Evolutionary conservation across 768 basidiomycete species (phyloP).

Genomic region (Collybia mongolica): DNA sequence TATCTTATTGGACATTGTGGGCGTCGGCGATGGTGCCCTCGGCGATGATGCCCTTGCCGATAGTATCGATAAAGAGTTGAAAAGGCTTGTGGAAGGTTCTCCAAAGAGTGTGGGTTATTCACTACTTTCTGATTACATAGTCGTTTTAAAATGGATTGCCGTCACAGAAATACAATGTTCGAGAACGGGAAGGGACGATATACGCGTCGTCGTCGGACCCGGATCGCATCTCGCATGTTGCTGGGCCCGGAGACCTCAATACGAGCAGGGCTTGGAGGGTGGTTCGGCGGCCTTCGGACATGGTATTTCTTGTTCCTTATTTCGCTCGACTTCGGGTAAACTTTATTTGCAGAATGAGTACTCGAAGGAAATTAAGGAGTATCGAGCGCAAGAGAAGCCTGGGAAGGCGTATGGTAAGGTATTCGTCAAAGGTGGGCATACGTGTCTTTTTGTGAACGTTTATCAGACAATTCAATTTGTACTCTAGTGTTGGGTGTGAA

Average conservation of each 20-base stretch:
- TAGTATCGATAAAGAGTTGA: constrained; percentile 73
- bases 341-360: constrained; percentile 79
- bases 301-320: constrained; percentile 52
- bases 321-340: constrained; percentile 8
- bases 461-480: constrained; percentile 1
- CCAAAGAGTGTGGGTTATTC: constrained; percentile 34
- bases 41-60: constrained; percentile 60
- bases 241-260: constrained; percentile 80
- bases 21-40: constrained; percentile 20
- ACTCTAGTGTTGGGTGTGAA: constrained; percentile 72
- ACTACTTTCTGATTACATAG: constrained; percentile 3
- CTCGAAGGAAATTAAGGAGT: constrained; percentile 85
- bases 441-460: neutral
- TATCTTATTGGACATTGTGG: constrained; percentile 36
- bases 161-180: constrained; percentile 75
- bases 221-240: constrained; percentile 70
- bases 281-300: constrained; percentile 88
- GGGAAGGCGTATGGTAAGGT: constrained; percentile 90
- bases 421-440: constrained; percentile 79
- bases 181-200: constrained; percentile 73
- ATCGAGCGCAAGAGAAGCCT: constrained; percentile 69
- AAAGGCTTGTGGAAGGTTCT: constrained; percentile 52
- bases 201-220: constrained; percentile 77
- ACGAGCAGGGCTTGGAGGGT: constrained; percentile 83
- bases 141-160: constrained; percentile 6